A percentile compares a stretch with the other conserved stretches of the same genome.
These are phyloP conservation scores for Paramecium biaurelia DNA, from an alignment of 73 alveolate genomes.

Conservation along the genomic window DNA sequence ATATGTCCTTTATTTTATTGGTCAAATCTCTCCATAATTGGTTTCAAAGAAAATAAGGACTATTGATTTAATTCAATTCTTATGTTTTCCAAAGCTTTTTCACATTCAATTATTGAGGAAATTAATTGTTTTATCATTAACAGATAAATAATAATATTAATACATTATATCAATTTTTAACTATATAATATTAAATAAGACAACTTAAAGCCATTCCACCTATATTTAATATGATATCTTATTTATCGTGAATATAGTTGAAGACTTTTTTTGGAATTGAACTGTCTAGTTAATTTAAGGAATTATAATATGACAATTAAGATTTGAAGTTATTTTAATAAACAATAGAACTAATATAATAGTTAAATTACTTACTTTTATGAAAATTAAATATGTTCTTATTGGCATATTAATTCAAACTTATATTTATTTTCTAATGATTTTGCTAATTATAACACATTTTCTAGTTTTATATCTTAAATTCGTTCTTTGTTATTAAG, in stretches of 20 bases:
- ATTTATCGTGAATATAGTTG: background rate
- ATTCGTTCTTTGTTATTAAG: conserved; percentile 6
- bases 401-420: background rate
- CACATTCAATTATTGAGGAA: background rate
- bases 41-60: conserved; percentile 11
- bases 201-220: background rate
- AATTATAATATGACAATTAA: background rate
- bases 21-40: background rate
- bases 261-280: background rate
- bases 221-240: background rate
- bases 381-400: background rate
- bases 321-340: background rate
- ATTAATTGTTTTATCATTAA: conserved; percentile 26
- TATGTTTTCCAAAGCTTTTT: background rate
- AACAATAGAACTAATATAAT: background rate
- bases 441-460: background rate
- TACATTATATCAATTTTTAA: background rate
- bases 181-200: background rate
- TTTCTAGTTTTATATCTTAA: background rate
- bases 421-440: background rate
- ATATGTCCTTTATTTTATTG: background rate
- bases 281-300: background rate
- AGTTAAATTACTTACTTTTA: background rate
- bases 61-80: background rate
- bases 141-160: background rate